Conservation (phyloP, 2,329 filamentous ascomycete species). For the Parasarocladium wereldwijsianum region DNA sequence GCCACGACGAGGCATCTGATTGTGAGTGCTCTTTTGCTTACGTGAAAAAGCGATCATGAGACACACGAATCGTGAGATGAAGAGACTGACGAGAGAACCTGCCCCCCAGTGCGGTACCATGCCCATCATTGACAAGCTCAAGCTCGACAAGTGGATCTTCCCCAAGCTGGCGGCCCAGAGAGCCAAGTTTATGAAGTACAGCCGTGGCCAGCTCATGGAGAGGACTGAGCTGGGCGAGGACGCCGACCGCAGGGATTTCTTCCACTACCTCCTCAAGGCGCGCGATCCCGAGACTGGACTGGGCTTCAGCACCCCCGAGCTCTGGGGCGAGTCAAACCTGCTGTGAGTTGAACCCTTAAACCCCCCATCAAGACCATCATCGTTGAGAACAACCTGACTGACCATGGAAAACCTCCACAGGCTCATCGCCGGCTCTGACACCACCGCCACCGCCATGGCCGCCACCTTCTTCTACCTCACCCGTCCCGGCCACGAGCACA, state of each 20-base stretch:
- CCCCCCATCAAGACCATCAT: no score
- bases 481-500: slow-evolving; percentile 27
- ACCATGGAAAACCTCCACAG: no score
- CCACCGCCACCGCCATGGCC: slow-evolving; percentile 54
- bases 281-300: slow-evolving; percentile 56
- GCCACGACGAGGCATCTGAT: slow-evolving; percentile 56
- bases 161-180: slow-evolving; percentile 50
- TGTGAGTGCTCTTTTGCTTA: slow-evolving; percentile 26
- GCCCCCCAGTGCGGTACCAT: slow-evolving; percentile 49
- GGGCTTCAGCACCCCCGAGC: slow-evolving; percentile 49
- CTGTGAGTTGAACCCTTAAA: slow-evolving; percentile 39
- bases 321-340: slow-evolving; percentile 58
- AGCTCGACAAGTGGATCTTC: slow-evolving; percentile 54
- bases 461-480: slow-evolving; percentile 49
- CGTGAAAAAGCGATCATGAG: neutral
- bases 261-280: slow-evolving; percentile 59
- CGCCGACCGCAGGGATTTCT: slow-evolving; percentile 58
- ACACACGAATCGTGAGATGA: neutral
- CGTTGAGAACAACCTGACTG: no score
- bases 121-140: slow-evolving; percentile 51
- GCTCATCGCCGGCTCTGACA: slow-evolving; percentile 59
- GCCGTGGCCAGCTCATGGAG: slow-evolving; percentile 49
- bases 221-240: slow-evolving; percentile 51
- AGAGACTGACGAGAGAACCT: slow-evolving; percentile 7
- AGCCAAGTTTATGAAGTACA: slow-evolving; percentile 57